Base-by-base conservation (phyloP, 208 protist genomes). In the Wallacemonas rigidus region DNA sequence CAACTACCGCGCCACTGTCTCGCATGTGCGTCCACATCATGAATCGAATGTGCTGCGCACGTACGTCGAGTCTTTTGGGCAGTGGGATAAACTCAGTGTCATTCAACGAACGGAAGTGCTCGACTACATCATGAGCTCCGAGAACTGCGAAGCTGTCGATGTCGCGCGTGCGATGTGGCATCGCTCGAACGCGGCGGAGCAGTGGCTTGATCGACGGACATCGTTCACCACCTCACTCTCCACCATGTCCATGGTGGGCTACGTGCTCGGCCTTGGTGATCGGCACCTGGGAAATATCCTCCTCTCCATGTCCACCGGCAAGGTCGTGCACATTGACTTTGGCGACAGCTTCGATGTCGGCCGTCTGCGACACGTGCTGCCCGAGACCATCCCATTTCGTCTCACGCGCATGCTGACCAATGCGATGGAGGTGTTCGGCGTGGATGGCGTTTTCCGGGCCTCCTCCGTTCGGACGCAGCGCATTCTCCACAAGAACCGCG, bases 251-350 rank as follows among this genome's bases (percentile, higher is more conserved):
- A 99, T 99, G 93, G 98, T 98, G 9, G 94, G 93, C 38, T 97
- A 98, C 79, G 88, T 98, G 26, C 72, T 97, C 36, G 85, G 98
- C 26, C 91, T 99, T 15, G 99, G 99, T 47, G 99, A 99, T 83
- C 91, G 99, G 6, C 99, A 99, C 78, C 98, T 99, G 8, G 96
- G 89, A 60, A 99, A 99, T 87, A 95, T 99, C 12, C 99, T 99
- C 85, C 90, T 99, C 12, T 95, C 99, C 70, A 97, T 98, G 75
- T 86, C 91, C 36, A 98, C 98, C 5, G 99, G 99, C 53, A 98
- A 99, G 74, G 92, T 99, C 74, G 87, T 99, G 36, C 99, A 99
- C 88, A 99, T 99, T 80, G 99, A 99, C 89, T 99, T 99, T 89
- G 99, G 99, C 48, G 99, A 99, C 84, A 99, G 98, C 83, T 99